Evolutionary conservation across 73 alveolate genomes (phyloP).

Genomic region (Paramecium caudatum): DNA sequence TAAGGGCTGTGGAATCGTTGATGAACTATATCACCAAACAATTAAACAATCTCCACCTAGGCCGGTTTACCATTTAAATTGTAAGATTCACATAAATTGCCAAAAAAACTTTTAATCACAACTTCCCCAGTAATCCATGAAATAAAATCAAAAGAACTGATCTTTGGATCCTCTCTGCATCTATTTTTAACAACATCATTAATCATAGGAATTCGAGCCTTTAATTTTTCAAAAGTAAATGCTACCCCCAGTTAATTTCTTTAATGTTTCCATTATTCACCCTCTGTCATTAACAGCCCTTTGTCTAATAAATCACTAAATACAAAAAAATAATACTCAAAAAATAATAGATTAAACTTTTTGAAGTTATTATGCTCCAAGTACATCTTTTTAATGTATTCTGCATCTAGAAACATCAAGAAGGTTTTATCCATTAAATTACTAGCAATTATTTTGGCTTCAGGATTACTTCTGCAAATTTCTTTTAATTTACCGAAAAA

Average conservation of each 20-base stretch:
- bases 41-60: constrained; percentile 3
- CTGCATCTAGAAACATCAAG: neutral
- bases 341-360: neutral
- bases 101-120: constrained; percentile 64
- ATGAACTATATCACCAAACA: neutral
- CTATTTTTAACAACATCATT: constrained; percentile 48
- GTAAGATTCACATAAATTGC: neutral
- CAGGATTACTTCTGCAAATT: neutral
- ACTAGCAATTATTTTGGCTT: neutral
- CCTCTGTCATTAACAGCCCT: constrained; percentile 56
- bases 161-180: neutral
- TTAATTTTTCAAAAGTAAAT: constrained; percentile 51
- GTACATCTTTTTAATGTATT: constrained; percentile 28
- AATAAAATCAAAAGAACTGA: neutral
- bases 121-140: constrained; percentile 71
- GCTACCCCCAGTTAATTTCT: constrained; percentile 57
- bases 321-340: constrained; percentile 5
- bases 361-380: neutral
- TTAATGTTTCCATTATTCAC: constrained; percentile 68
- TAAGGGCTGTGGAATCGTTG: neutral
- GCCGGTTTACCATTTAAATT: constrained; percentile 48
- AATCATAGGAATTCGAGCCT: constrained; percentile 69
- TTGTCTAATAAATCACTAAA: neutral
- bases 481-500: neutral
- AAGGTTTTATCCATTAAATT: constrained; percentile 20